Base-by-base conservation (phyloP, 192 early-diverging fungal genomes). In the Backusella parvicylindrica region DNA sequence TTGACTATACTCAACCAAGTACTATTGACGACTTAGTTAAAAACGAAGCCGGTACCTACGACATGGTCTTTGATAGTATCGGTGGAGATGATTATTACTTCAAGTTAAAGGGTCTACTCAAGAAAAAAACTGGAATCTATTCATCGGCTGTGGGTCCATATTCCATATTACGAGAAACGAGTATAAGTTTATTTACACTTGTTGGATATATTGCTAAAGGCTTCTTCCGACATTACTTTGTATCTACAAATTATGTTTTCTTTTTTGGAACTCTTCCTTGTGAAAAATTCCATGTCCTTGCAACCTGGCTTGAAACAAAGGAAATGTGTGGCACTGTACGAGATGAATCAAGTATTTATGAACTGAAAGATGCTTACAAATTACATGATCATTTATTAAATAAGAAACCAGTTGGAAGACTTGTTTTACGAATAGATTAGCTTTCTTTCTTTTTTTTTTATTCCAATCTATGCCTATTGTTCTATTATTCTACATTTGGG, bases 1-100 rank as follows among this genome's bases (percentile, higher is more conserved):
- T 90, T 8, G 89, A 91, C 69, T 90, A 90, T 77, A 86, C 60
- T 8, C 75, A 75, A n/a, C 67, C 75, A 33, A 78, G 85, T 60
- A 73, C 81, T n/a, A 71, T 71, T 23, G 72, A 77, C 15, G 68
- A 28, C 0, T 63, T 73, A 0, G 38, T 60, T 16, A 68, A 76
- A 26, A 12, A 35, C 7, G 77, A 74, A 7, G 49, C 73, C 28
- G 66, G 64, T 4, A 70, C 68, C 2, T 84, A 80, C 76, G 85
- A 86, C 41, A 31, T 87, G 35, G 35, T 87, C 18, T 60, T 83
- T 28, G 86, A 87, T 35, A 78, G 77, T 13, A 79, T 85, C 13
- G 84, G 84, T 4, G 74, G 74, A 1, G 74, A 75, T 18, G 74
- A 68, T 31, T 70, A 75, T 36, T 75, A 75, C 30, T 32, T 33